Base-by-base conservation (phyloP, 257 asterid genomes). In the Petunia secreta region DNA sequence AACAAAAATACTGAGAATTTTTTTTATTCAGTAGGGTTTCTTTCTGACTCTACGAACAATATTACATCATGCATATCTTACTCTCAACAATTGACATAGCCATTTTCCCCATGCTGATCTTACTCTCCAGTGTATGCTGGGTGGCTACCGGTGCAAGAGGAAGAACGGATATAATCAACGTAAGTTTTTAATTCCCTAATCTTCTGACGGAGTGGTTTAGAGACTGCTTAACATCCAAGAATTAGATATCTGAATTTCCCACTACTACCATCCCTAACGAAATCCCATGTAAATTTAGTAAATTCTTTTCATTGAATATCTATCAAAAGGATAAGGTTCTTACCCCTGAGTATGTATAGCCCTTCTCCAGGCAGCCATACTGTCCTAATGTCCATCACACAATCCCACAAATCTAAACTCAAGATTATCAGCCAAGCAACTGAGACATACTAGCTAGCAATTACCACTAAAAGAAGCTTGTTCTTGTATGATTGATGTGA, bases 391-490 rank as follows among this genome's bases (percentile, higher is more conserved):
- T 69, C 58, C 77, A 69, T 38, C 16, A 9, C 58, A 69, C 25
- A 46, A 69, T 46, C 58, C 58, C 25, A 15, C 36, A 5, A 69
- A 69, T 69, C 25, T 34, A 69, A 46, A 71, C 62, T 34, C 16
- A 14, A 2, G 13, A 71, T 10, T 34, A 71, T 48, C 77, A 48
- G 58, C 77, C 77, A 48, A 48, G 44, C 77, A 4, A 34, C 60
- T 48, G 57, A 5, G 77, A 71, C 48, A 10, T 39, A 71, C 44
- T 10, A 71, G 77, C 77, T 50, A 48, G 60, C 60, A 71, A 39
- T 71, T 71, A 15, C 57, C 60, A 71, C 60, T 25, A 14, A 48
- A 34, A 48, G 34, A 10, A 48, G 43, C 25, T 71, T 71, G 44
- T 9, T n/a, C 13, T 71, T 5, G 44, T 48, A 48, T 25, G 13